Conservation (phyloP, 768 basidiomycete genomes). For the Tricholoma sp. region DNA sequence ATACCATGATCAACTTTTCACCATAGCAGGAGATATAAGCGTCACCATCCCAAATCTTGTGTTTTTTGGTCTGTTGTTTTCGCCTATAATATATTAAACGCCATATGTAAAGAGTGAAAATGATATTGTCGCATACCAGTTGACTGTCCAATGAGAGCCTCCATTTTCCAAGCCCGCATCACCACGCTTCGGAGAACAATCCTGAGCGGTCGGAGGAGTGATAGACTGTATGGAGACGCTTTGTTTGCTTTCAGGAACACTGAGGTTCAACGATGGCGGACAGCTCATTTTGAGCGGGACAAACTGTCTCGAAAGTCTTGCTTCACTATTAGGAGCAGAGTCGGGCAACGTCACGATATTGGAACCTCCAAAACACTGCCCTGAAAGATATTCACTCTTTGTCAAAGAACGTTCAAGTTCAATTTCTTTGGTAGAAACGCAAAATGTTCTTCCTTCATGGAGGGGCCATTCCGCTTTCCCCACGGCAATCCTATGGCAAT, state of each 20-base stretch:
- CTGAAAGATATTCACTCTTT: conserved; percentile 54
- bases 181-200: conserved; percentile 11
- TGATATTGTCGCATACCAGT: conserved; percentile 45
- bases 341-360: background rate
- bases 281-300: conserved; percentile 20
- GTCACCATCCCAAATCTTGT: conserved; percentile 86
- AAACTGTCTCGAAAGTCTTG: conserved; percentile 14
- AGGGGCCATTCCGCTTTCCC: conserved; percentile 44
- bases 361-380: conserved; percentile 49
- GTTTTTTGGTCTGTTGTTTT: conserved; percentile 66
- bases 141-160: conserved; percentile 58
- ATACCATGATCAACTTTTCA: conserved; percentile 54
- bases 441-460: conserved; percentile 31
- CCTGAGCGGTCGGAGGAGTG: conserved; percentile 20
- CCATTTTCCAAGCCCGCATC: conserved; percentile 6
- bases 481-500: conserved; percentile 37
- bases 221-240: conserved; percentile 38
- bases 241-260: conserved; percentile 16
- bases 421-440: conserved; percentile 53
- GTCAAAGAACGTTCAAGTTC: conserved; percentile 58
- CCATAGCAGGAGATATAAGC: conserved; percentile 51
- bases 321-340: background rate
- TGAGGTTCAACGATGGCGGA: conserved; percentile 15
- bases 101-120: background rate
- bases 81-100: conserved; percentile 43